Evolutionary conservation across 805 yeast species (phyloP), one percentile per base, ranked within the genome.

Genomic region (Metschnikowia sp.): DNA sequence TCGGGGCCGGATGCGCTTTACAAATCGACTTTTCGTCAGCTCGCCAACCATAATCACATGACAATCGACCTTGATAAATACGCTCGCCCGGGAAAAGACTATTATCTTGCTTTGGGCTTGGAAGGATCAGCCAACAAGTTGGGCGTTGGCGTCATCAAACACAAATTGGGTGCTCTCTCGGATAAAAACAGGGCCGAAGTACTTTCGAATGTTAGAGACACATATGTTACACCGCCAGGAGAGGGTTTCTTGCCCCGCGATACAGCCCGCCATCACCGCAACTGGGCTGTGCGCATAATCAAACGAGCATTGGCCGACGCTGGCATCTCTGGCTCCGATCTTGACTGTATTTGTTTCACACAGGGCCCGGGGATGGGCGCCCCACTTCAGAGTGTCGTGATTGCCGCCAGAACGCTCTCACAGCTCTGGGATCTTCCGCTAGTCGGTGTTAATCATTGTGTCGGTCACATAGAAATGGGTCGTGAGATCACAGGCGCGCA

Each of bases 341-440:
- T 85, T 6, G 91, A 86, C 65, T 84, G 87, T 42, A 86, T 94
- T 41, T 89, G 96, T 64, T 94, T 94, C 64, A 94, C 99, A 1
- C 95, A 87, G 66, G 99, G 99, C 5, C 99, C 99, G 0, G 99
- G 99, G 1, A 94, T 94, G 98, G 99, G 99, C 2, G 98, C 98
- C 0, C 99, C 99, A 0, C 70, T 94, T 44, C 96, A 94, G 58
- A 82, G 92, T 47, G 97, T 90, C 35, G 98, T 86, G 3, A 76
- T 94, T 41, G 95, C 96, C 1, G 98, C 99, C 1, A 74, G 99
- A 61, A 83, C 97, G 0, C 68, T 91, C 34, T 74, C 89, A 8
- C 82, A 85, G 56, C 62, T 92, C 55, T 89, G 96, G 95, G 63
- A 78, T 2, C 69, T 86, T 19, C 98, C 99, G 0, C 65, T 94